These are phyloP conservation scores for Chrysosporium keratinophilum DNA, from an alignment of 2,329 filamentous ascomycete genomes.

Conservation along the genomic window DNA sequence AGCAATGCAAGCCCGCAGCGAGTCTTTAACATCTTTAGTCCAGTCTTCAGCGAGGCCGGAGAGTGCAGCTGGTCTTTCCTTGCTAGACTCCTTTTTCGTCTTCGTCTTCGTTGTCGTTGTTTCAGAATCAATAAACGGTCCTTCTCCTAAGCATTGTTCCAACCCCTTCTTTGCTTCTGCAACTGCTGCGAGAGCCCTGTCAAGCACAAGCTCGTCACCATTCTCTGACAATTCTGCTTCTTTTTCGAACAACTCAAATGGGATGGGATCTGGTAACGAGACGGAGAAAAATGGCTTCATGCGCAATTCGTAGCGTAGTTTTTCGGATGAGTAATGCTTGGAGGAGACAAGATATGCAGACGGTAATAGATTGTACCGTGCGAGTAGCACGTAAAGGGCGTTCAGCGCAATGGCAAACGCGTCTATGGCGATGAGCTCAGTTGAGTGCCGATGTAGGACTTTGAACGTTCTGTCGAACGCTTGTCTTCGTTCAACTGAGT, in stretches of 20 bases:
- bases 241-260: slow-evolving; percentile 50
- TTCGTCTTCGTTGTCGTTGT: background rate
- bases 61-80: slow-evolving; percentile 23
- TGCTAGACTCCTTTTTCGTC: slow-evolving; percentile 1
- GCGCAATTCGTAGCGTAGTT: slow-evolving; percentile 66
- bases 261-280: slow-evolving; percentile 55
- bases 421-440: slow-evolving; percentile 55
- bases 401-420: slow-evolving; percentile 44
- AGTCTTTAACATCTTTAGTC: slow-evolving; percentile 49
- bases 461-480: slow-evolving; percentile 34
- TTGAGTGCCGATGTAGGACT: slow-evolving; percentile 50
- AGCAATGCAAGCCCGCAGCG: slow-evolving; percentile 60
- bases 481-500: slow-evolving; percentile 22
- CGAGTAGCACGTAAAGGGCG: slow-evolving; percentile 56
- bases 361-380: slow-evolving; percentile 44
- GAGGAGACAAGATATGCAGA: slow-evolving; percentile 43
- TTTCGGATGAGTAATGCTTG: slow-evolving; percentile 55
- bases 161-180: slow-evolving; percentile 35
- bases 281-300: slow-evolving; percentile 74
- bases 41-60: slow-evolving; percentile 50
- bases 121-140: slow-evolving; percentile 24
- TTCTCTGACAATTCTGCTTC: slow-evolving; percentile 37
- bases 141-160: slow-evolving; percentile 34
- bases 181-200: slow-evolving; percentile 32
- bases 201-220: slow-evolving; percentile 31